Evolutionary conservation across 805 yeast genomes (phyloP), one percentile per base, ranked within the genome.

Genomic region (Blastobotrys parvus): DNA sequence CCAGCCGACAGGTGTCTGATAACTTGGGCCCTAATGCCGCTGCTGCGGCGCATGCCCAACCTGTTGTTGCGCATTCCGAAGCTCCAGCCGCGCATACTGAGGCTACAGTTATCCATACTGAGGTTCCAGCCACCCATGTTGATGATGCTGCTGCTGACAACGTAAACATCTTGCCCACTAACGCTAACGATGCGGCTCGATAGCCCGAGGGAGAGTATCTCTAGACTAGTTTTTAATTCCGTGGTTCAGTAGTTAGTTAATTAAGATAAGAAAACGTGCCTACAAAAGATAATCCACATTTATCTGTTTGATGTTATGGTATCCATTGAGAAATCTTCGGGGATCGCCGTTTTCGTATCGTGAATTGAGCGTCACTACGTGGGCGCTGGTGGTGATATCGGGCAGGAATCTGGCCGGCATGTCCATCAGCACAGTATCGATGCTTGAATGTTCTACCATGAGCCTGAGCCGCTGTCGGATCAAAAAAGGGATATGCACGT

Each of bases 1-100:
- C n/a, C n/a, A n/a, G n/a, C n/a, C n/a, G n/a, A n/a, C n/a, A n/a
- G n/a, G n/a, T n/a, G n/a, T n/a, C n/a, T n/a, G n/a, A n/a, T n/a
- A n/a, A n/a, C n/a, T n/a, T n/a, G n/a, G 50, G 38, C 18, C 47
- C 42, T 33, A 47, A 34, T 13, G 39, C 47, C 13, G 46, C 43
- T 33, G 41, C 45, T 20, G 45, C 36, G 2, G 35, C 54, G 2
- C 51, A 49, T 13, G 50, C 38, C n/a, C 17, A 34, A 18, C 37
- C 45, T 18, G 46, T 45, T 20, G 27, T 39, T n/a, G 21, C 32
- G 16, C 22, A 34, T 19, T 37, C 33, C 13, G 36, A 20, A 21
- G 38, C 32, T n/a, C 19, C 41, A 13, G 47, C 41, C 22, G 20
- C 44, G 13, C 27, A 32, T n/a, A 33, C 23, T 17, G 48, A 36